Percentiles rank a stretch among this genome's conserved stretches.
These are phyloP conservation scores for Cicer judaicum DNA, from an alignment of 306 rosid species.

Conservation along the genomic window DNA sequence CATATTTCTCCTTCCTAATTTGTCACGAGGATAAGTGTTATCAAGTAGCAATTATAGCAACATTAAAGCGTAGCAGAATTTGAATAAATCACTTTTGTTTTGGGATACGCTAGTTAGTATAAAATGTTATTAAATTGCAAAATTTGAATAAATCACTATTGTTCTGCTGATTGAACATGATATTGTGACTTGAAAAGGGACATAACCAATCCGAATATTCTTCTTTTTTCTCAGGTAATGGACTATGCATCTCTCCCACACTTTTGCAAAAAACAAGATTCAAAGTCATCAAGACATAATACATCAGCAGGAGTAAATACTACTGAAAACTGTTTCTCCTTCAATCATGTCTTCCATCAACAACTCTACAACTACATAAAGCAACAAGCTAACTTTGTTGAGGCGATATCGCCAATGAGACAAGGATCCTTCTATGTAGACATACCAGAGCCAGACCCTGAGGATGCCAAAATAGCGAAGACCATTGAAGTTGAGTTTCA, in stretches of 20 bases:
- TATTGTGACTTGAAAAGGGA: neutral
- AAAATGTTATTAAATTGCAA: neutral
- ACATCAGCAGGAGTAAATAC: slow-evolving; percentile 39
- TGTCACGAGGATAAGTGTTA: neutral
- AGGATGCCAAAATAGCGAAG: slow-evolving; percentile 62
- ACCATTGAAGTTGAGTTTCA: slow-evolving; percentile 78
- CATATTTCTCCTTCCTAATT: neutral
- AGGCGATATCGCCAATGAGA: slow-evolving; percentile 58
- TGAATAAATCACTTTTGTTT: neutral
- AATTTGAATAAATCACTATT: neutral
- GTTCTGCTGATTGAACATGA: slow-evolving; percentile 13
- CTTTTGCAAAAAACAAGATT: slow-evolving; percentile 77
- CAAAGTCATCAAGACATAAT: slow-evolving; percentile 66
- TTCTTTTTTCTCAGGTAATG: slow-evolving; percentile 62
- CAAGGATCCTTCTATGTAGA: slow-evolving; percentile 81
- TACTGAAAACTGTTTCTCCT: slow-evolving; percentile 71
- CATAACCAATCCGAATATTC: neutral
- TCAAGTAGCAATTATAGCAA: neutral
- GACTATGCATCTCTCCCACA: slow-evolving; percentile 88
- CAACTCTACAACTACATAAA: slow-evolving; percentile 67
- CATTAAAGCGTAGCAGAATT: neutral
- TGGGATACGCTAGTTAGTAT: neutral
- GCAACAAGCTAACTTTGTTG: slow-evolving; percentile 55
- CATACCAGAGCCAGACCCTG: slow-evolving; percentile 77
- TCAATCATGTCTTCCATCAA: slow-evolving; percentile 76